Evolutionary conservation across 768 basidiomycete genomes (phyloP), one percentile per base, ranked within the genome.

Genomic region (Suillus sp.): DNA sequence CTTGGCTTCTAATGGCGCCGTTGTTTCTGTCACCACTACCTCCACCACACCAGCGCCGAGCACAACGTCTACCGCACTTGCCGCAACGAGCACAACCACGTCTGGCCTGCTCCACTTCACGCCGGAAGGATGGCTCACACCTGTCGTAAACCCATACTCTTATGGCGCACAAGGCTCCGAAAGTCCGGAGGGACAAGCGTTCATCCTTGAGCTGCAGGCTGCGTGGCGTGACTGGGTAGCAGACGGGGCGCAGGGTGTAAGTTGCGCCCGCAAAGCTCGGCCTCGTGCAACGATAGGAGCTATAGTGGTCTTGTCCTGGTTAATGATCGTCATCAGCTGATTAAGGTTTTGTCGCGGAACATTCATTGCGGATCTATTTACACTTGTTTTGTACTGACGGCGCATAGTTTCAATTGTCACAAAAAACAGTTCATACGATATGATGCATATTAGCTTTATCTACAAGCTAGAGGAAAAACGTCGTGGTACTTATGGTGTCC

Each of bases 121-220:
- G 0, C n/a, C 65, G 10, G 77, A 86, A 43, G 88, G 91, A 3
- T 91, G 89, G 86, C 75, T 93, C 30, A 79, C 77, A 6, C 91
- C 91, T 6, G 92, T 94, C 20, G 91, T 91, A 3, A 79, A 96
- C 69, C 93, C 94, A 0, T 72, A 89, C 60, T 71, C 78, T 2
- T 87, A 81, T 68, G 77, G 78, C 0, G 13, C 65, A 1, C 62
- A 83, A 64, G 88, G 90, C 0, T 63, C 74, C 0, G 25, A 84
- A 22, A 91, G 89, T 64, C 84, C 93, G 2, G 94, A 96, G 73
- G 87, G 81, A 0, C 82, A 95, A 76, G 91, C 90, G 8, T 96
- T 96, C 73, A 84, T 91, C 13, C 72, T 95, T 6, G 81, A 87
- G 69, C 80, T 95, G 75, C 81, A 93, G 63, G 83, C 91, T 0